Conservation (phyloP, 2,329 filamentous ascomycete species). For the Capronia coronata region DNA sequence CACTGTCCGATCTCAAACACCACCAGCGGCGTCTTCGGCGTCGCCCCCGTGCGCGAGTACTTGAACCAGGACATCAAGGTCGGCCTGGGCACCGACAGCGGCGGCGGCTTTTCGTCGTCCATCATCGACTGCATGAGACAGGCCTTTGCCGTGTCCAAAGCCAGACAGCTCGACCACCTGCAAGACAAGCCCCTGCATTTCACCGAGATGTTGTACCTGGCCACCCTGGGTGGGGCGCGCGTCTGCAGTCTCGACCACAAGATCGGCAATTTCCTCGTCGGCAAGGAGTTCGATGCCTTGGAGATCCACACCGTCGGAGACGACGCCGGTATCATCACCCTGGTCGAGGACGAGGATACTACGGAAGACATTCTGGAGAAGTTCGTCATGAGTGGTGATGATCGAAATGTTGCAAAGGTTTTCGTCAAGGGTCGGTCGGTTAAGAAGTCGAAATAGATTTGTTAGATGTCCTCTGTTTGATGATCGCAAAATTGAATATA, state of each 20-base stretch:
- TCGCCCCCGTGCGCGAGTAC: slow-evolving; percentile 43
- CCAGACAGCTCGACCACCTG: slow-evolving; percentile 7
- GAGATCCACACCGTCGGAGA: slow-evolving; percentile 21
- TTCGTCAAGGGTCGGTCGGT: slow-evolving; percentile 45
- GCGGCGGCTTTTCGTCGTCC: slow-evolving; percentile 52
- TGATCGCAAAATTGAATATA: no score
- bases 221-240: slow-evolving; percentile 55
- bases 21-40: slow-evolving; percentile 49
- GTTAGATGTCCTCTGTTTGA: neutral
- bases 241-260: slow-evolving; percentile 50
- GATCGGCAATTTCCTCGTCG: slow-evolving; percentile 32
- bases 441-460: slow-evolving; percentile 1
- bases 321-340: slow-evolving; percentile 46
- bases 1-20: slow-evolving; percentile 46
- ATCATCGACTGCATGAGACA: slow-evolving; percentile 55
- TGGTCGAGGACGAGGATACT: slow-evolving; percentile 47
- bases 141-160: slow-evolving; percentile 42
- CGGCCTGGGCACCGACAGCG: slow-evolving; percentile 55
- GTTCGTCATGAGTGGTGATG: slow-evolving; percentile 60
- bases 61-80: slow-evolving; percentile 51
- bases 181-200: slow-evolving; percentile 11
- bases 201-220: slow-evolving; percentile 53
- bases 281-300: slow-evolving; percentile 34
- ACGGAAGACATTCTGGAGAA: slow-evolving; percentile 50
- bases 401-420: slow-evolving; percentile 53